Conservation (phyloP, 2,329 filamentous ascomycete genomes). For the Pseudogymnoascus verrucosus region DNA sequence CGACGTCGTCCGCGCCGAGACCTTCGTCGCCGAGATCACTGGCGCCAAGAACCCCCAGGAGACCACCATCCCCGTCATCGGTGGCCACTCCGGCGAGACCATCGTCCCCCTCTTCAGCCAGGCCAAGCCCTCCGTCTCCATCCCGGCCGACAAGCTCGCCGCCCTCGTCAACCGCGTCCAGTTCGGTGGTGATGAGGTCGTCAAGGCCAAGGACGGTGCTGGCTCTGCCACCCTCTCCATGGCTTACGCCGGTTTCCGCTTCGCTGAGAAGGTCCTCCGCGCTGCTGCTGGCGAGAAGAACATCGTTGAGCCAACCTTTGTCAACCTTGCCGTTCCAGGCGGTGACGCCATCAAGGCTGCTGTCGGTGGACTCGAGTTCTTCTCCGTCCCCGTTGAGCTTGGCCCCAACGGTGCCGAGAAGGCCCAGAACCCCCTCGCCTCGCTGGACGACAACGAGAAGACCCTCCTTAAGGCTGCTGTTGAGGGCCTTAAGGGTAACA, state of each 20-base stretch:
- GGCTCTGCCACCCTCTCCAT: conserved; percentile 89
- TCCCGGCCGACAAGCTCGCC: conserved; percentile 85
- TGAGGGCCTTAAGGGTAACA: conserved; percentile 81
- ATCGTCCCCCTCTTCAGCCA: conserved; percentile 97
- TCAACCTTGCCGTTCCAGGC: conserved; percentile 88
- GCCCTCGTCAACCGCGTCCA: conserved; percentile 90
- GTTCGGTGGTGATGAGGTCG: conserved; percentile 95
- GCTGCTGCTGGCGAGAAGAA: conserved; percentile 90
- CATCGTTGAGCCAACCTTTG: conserved; percentile 87
- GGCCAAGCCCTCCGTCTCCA: conserved; percentile 67
- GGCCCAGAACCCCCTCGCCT: conserved; percentile 68
- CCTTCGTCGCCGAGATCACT: conserved; percentile 79
- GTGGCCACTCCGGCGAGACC: conserved; percentile 95
- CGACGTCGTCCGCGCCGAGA: conserved; percentile 96
- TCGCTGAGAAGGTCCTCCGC: conserved; percentile 89
- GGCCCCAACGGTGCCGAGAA: conserved; percentile 81
- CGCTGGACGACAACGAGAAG: conserved; percentile 82
- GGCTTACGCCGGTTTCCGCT: conserved; percentile 92
- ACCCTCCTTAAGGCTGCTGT: conserved; percentile 68
- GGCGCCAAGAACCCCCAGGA: conserved; percentile 77
- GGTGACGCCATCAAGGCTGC: conserved; percentile 73
- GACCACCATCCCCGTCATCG: conserved; percentile 83
- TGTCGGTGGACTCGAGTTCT: conserved; percentile 81
- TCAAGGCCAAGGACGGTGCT: conserved; percentile 87
- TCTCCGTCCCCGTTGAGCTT: conserved; percentile 92